Conservation (phyloP, 495 filamentous ascomycete genomes). For the Aspergillus steynii region DNA sequence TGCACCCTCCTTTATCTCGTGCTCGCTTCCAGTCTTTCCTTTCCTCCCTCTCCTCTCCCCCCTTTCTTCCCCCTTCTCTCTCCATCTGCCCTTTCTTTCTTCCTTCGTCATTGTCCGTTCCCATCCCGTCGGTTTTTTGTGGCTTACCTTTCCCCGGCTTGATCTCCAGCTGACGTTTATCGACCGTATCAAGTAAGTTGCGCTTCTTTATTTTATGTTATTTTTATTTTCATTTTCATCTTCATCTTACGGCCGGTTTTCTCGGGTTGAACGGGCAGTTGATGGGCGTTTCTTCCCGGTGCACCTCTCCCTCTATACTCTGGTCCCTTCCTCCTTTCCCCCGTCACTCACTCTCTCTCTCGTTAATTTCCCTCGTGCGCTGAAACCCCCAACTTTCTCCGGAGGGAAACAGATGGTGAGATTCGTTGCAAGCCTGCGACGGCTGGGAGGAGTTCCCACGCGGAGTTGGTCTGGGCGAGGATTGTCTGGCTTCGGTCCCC, state of each 20-base stretch:
- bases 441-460: not conserved
- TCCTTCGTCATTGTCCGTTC: slow-evolving; percentile 17
- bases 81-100: slow-evolving; percentile 25
- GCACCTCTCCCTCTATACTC: not conserved
- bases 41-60: slow-evolving; percentile 20
- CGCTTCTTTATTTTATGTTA: slow-evolving; percentile 10
- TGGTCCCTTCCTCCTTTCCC: too few relatives aligned
- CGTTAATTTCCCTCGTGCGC: not conserved
- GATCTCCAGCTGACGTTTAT: slow-evolving; percentile 52
- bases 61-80: slow-evolving; percentile 11
- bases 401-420: not conserved
- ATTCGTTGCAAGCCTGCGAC: not conserved
- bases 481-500: slow-evolving; percentile 1
- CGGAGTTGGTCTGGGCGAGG: not conserved
- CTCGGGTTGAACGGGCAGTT: not conserved
- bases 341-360: not conserved
- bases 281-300: slow-evolving; percentile 5
- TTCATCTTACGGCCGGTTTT: too few relatives aligned
- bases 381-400: not conserved
- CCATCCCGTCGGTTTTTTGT: slow-evolving; percentile 17
- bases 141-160: slow-evolving; percentile 22
- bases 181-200: slow-evolving; percentile 56
- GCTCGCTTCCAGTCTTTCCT: slow-evolving; percentile 4
- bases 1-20: not conserved
- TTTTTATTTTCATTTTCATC: slow-evolving; percentile 4